Evolutionary conservation across 495 filamentous ascomycete genomes (phyloP), one percentile per base, ranked within the genome.

Genomic region (Neurospora africana): DNA sequence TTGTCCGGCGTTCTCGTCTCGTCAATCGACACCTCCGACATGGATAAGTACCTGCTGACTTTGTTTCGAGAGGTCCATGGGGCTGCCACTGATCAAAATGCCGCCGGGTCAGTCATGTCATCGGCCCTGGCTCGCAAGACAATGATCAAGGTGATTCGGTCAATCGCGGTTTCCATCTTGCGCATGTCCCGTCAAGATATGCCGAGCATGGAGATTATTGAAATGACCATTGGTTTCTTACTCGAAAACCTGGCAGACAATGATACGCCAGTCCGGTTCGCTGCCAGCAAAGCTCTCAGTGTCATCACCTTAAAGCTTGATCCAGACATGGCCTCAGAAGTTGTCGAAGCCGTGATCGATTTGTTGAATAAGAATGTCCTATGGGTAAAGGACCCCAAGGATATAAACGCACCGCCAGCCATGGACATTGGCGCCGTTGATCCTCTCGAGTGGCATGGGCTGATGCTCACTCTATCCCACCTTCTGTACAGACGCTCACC

Each of bases 241-340:
- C 84, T 98, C 7, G 86, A 88, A 36, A 83, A 82, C 10, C 81
- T 95, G 2, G 88, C 87, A 11, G 94, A 98, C 76, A 91, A 92
- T 72, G 93, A 97, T 75, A 98, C 94, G 0, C 91, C 92, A 8
- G 93, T 98, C 37, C 86, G 95, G 43, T 88, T 96, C 79, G 91
- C 95, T 40, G 92, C 95, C 11, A 96, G 93, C 81, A 99, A 99
- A 81, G 91, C 94, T 17, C 86, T 98, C 68, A 96, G 93, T 74
- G 86, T 97, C 36, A 88, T 98, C 74, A 89, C 93, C 0, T 81
- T 92, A 69, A 92, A 91, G 75, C 82, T 99, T 5, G 88, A 93
- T 37, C 78, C 87, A 0, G 90, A 91, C 15, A 93, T 97, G 89
- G 93, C 90, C 0, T 85, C 87, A 0, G 91, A 98, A 69, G 89